A percentile compares a stretch with the other conserved stretches of the same genome.
These are phyloP conservation scores for Acanthamoeba royreba DNA, from an alignment of 208 protist species.

Conservation along the genomic window DNA sequence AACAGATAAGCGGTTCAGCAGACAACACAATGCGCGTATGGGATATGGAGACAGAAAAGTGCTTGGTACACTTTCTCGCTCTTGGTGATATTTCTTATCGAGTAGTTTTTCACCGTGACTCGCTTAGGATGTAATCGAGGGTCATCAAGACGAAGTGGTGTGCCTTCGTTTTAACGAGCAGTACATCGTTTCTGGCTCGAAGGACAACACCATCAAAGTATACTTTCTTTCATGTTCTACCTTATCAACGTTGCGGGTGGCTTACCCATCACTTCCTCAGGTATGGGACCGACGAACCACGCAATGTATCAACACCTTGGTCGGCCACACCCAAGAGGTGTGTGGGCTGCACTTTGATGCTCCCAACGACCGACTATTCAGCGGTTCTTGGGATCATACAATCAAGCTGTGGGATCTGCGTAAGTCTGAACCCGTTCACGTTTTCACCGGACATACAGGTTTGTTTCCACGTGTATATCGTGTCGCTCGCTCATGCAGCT, in stretches of 20 bases:
- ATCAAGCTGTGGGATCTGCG: conserved; percentile 37
- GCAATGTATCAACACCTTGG: conserved; percentile 13
- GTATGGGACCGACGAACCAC: not conserved
- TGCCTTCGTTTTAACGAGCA: conserved; percentile 27
- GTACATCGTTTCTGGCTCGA: not conserved
- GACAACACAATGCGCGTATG: conserved; percentile 25
- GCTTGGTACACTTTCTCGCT: not conserved
- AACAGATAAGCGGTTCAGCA: not conserved
- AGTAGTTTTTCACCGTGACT: not conserved
- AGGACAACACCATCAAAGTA: conserved; percentile 42
- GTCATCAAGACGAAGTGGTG: not conserved
- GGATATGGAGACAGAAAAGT: conserved; percentile 18
- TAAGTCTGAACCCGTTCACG: not conserved
- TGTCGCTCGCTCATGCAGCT: no score
- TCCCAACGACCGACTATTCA: not conserved
- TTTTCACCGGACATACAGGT: conserved; percentile 8
- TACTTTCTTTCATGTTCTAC: not conserved
- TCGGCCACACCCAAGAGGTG: not conserved
- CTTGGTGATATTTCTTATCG: not conserved
- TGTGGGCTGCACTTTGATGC: conserved; percentile 7
- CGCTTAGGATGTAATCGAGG: not conserved
- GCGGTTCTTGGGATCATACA: conserved; percentile 24
- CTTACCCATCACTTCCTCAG: not conserved
- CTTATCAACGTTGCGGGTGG: not conserved
- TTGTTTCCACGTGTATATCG: not conserved